A percentile compares a stretch with the other conserved stretches of the same genome.
phyloP scores from a whole-genome alignment of 75 land plant genomes.

The Adiantum capillusveneris region DNA sequence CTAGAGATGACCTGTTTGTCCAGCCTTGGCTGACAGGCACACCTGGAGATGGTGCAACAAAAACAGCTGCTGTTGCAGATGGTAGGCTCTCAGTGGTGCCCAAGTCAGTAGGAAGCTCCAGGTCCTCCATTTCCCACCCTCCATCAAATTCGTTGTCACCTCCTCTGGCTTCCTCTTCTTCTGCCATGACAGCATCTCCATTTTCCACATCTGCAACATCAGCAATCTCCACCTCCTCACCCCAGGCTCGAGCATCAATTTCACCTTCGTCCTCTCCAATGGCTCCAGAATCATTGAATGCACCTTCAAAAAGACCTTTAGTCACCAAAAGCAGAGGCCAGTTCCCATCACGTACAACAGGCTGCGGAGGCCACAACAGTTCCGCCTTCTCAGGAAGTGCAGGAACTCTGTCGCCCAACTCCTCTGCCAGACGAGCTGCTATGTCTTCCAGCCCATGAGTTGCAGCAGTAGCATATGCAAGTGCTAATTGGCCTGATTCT shows the following conservation, averaged over 20 bases:
- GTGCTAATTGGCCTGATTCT: conserved; percentile 54
- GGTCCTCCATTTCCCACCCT: conserved; percentile 68
- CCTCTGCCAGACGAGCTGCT: conserved; percentile 42
- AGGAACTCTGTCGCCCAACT: conserved; percentile 52
- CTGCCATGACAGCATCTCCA: conserved; percentile 22
- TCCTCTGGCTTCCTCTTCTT: conserved; percentile 28
- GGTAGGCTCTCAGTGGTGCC: conserved; percentile 13
- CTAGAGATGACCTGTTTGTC: conserved; percentile 54
- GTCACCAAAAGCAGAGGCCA: conserved; percentile 65
- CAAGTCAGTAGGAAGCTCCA: conserved; percentile 56
- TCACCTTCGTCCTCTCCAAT: conserved; percentile 42
- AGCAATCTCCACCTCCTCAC: conserved; percentile 54
- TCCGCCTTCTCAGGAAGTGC: conserved; percentile 35
- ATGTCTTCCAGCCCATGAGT: conserved; percentile 55
- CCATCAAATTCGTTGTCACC: conserved; percentile 45
- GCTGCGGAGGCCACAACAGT: conserved; percentile 50
- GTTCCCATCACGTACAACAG: conserved; percentile 46
- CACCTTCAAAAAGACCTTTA: conserved; percentile 70
- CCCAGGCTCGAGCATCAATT: conserved; percentile 50
- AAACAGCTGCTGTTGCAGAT: conserved; percentile 14
- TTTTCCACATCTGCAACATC: conserved; percentile 24
- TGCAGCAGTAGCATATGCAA: conserved; percentile 65
- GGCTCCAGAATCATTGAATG: conserved; percentile 33
- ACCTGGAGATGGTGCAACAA: conserved; percentile 47
- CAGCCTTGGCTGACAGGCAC: conserved; percentile 55